Base-by-base conservation (phyloP, 495 filamentous ascomycete species). In the Pseudomonodictys pantanalensis region DNA sequence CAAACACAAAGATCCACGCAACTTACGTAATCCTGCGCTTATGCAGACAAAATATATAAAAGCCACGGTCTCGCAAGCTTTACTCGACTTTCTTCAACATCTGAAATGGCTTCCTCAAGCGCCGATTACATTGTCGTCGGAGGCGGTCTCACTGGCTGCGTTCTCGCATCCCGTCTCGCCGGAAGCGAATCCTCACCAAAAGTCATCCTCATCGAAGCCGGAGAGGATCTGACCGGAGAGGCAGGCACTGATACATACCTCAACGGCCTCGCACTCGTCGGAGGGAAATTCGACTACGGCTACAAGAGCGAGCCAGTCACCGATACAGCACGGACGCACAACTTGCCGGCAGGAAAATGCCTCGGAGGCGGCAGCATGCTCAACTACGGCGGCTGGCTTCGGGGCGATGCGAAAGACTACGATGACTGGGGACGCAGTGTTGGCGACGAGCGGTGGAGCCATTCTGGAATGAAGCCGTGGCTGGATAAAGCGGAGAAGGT, bases 91-190 rank as follows among this genome's bases (percentile, higher is more conserved):
- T n/a, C n/a, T n/a, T n/a, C n/a, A n/a, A n/a, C n/a, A n/a, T n/a
- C n/a, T n/a, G n/a, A n/a, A n/a, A n/a, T n/a, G n/a, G n/a, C n/a
- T n/a, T n/a, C n/a, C n/a, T n/a, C n/a, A n/a, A n/a, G n/a, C n/a
- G n/a, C n/a, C n/a, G n/a, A n/a, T n/a, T n/a, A n/a, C 46, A 28
- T 30, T 9, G 17, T 49, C 18, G 28, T 17, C 6, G 23, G 15
- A 75, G 69, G 78, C 15, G 79, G 80, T 18, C 85, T 83, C 61
- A 78, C 82, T 53, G 86, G 85, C 18, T 90, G 86, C 71, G 58
- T 68, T 15, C 51, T 68, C 12, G 64, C 67, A 28, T 58, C 55
- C 18, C 71, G 79, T 56, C 74, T 83, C 0, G 72, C 76, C 22
- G 73, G 72, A 51, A 76, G 75, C 2, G 75, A 81, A 41, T 76